Evolutionary conservation across 768 basidiomycete species (phyloP).

Genomic region (Mrakia frigida): DNA sequence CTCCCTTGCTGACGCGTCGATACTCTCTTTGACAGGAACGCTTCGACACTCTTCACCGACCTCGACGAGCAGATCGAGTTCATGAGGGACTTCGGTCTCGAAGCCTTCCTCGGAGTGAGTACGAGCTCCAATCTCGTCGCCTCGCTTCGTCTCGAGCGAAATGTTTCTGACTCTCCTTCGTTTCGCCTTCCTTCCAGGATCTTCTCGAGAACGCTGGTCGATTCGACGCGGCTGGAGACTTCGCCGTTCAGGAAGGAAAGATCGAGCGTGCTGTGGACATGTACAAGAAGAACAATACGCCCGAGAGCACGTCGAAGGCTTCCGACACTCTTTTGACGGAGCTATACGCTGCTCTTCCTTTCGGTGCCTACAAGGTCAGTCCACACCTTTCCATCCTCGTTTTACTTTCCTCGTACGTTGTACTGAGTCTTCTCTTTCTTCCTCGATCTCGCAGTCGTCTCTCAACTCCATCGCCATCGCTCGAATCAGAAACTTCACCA

Average conservation of each 20-base stretch:
- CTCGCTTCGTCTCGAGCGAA: neutral
- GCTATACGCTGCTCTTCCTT: neutral
- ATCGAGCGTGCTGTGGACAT: neutral
- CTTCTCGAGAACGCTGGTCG: neutral
- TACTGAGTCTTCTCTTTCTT: neutral
- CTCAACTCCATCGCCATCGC: neutral
- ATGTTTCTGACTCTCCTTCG: neutral
- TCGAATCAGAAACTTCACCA: neutral
- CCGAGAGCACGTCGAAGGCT: neutral
- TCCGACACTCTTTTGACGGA: neutral
- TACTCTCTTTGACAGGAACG: neutral
- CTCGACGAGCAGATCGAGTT: slow-evolving; percentile 6
- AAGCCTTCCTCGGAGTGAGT: neutral
- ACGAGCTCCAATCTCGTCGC: neutral
- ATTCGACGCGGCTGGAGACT: neutral
- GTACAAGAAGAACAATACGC: neutral
- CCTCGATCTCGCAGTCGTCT: neutral
- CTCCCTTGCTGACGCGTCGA: neutral
- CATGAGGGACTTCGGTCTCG: slow-evolving; percentile 1
- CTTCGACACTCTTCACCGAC: neutral
- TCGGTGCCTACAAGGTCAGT: neutral
- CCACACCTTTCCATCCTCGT: too few species aligned
- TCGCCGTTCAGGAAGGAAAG: neutral
- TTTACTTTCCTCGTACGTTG: neutral
- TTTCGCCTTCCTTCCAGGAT: neutral